Base-by-base conservation (phyloP, 139 green algal species). In the Trebouxia sp. region DNA sequence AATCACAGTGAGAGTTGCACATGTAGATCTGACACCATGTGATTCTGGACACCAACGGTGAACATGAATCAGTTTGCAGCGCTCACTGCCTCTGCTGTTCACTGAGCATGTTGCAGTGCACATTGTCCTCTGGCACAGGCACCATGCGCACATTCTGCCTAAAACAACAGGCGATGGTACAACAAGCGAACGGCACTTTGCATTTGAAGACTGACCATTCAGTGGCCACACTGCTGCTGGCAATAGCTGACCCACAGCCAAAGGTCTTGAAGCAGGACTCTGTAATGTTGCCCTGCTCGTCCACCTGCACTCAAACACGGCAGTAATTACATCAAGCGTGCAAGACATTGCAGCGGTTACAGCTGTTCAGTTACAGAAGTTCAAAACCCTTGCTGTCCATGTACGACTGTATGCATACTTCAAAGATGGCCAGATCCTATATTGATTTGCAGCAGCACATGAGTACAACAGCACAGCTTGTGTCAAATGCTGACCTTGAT, bases 181-280 rank as follows among this genome's bases (percentile, higher is more conserved):
- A n/a, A n/a, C n/a, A n/a, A n/a, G n/a, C n/a, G n/a, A n/a, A n/a
- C n/a, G n/a, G n/a, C n/a, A n/a, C n/a, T n/a, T n/a, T n/a, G n/a
- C n/a, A n/a, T 17, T 58, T 17, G 50, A 17, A 58, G 10, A 30
- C 81, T 78, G 65, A 89, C 89, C 95, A 98, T 83, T 98, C 95
- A 17, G 95, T 98, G 11, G 93, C 95, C 28, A 99, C 92, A 83
- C 91, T 97, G 85, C 92, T 97, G 83, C 87, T 95, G 43, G 97
- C 97, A 80, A 99, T 99, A 28, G 97, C 97, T 6, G 91, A 97
- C 20, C 96, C 97, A 79, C 97, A 99, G 39, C 97, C 97, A 89
- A 99, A 99, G 1, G 97, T 99, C 89, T 99, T 99, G 88, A 99
- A 99, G 85, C 92, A 96, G 12, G 93, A 95, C 80, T 99, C 97